Conservation (phyloP, 495 filamentous ascomycete species). For the Podospora pseudoanserina region DNA sequence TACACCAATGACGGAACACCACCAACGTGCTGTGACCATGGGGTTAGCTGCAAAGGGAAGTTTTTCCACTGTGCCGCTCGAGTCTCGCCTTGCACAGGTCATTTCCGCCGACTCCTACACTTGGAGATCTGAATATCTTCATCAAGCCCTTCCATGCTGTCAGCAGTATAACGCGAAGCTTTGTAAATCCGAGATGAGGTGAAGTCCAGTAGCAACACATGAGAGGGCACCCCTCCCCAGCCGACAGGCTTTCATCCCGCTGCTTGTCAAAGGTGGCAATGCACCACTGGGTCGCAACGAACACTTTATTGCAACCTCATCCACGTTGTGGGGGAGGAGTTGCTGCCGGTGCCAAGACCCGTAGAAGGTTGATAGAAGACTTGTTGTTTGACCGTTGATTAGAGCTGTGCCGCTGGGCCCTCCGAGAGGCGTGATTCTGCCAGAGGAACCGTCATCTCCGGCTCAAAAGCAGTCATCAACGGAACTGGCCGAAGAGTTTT, state of each 20-base stretch:
- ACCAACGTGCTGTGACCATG: not conserved
- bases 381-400: not conserved
- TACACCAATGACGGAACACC: not conserved
- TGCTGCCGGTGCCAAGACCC: not conserved
- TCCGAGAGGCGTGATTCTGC: not conserved
- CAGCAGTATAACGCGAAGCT: not conserved
- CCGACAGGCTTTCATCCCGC: not conserved
- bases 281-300: not conserved
- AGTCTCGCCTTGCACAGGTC: not conserved
- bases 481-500: slow-evolving; percentile 1
- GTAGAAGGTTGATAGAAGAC: slow-evolving; percentile 2
- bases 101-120: not conserved
- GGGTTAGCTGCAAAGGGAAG: not conserved
- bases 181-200: not conserved
- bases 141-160: not conserved
- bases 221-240: not conserved
- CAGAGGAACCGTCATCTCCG: not conserved
- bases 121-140: not conserved
- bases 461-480: not conserved
- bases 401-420: slow-evolving; percentile 14
- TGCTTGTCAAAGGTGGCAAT: not conserved
- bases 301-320: not conserved
- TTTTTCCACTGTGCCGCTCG: not conserved
- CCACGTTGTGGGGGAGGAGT: slow-evolving; percentile 9
- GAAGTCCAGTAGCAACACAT: not conserved